These are phyloP conservation scores for Apiospora sp. DNA, from an alignment of 2,329 filamentous ascomycete genomes.

Conservation along the genomic window DNA sequence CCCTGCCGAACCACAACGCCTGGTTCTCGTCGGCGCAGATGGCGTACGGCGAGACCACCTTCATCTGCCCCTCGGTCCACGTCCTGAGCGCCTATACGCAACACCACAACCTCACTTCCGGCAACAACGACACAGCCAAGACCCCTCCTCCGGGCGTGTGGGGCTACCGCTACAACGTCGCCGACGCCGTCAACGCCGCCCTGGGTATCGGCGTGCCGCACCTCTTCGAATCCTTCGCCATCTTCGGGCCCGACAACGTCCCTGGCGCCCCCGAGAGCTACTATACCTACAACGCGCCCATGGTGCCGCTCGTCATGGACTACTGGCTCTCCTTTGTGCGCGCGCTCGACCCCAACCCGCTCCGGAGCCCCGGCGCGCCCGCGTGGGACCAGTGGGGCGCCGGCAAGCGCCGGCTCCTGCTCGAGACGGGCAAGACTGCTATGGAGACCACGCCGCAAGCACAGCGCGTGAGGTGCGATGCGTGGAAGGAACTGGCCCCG, in stretches of 20 bases:
- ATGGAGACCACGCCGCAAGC: conserved; percentile 49
- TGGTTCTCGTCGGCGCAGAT: conserved; percentile 48
- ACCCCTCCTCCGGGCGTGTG: conserved; percentile 41
- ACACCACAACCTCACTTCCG: neutral
- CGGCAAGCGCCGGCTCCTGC: conserved; percentile 44
- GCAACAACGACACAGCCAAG: conserved; percentile 50
- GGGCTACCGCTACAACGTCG: conserved; percentile 60
- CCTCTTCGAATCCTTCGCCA: conserved; percentile 54
- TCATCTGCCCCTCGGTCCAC: conserved; percentile 39
- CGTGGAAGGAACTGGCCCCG: conserved; percentile 50
- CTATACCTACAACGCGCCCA: conserved; percentile 51
- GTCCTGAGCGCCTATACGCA: conserved; percentile 47
- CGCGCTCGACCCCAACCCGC: conserved; percentile 52
- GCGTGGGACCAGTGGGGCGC: conserved; percentile 51
- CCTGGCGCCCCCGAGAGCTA: conserved; percentile 47
- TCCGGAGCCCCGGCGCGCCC: conserved; percentile 45
- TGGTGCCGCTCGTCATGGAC: conserved; percentile 56
- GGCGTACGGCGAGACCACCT: conserved; percentile 55
- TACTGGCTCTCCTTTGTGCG: conserved; percentile 60
- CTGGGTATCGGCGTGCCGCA: conserved; percentile 57
- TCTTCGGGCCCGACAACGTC: conserved; percentile 55
- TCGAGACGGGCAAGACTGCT: conserved; percentile 49
- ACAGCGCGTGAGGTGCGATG: conserved; percentile 48
- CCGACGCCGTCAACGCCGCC: conserved; percentile 45
- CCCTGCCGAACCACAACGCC: conserved; percentile 47